Conservation (phyloP, 1,284 basidiomycete species). For the Cutaneotrichosporon curvatum region DNA sequence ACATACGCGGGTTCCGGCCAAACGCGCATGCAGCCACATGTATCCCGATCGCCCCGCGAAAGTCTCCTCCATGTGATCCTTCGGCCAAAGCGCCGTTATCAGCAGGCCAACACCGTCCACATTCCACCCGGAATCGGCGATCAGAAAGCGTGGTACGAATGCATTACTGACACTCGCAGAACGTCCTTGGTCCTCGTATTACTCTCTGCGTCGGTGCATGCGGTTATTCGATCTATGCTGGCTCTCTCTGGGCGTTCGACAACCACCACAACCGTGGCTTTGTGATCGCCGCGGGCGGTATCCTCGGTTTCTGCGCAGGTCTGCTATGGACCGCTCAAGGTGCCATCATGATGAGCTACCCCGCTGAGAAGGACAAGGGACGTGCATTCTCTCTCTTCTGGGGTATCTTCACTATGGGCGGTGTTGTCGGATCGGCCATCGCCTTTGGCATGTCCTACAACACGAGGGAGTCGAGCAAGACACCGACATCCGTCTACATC, state of each 20-base stretch:
- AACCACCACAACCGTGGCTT: conserved; percentile 22
- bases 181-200: conserved; percentile 46
- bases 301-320: conserved; percentile 41
- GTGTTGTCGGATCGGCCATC: conserved; percentile 48
- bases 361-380: conserved; percentile 36
- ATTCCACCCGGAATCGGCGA: too few relatives aligned
- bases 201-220: conserved; percentile 47
- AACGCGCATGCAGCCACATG: too few relatives aligned
- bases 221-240: conserved; percentile 40
- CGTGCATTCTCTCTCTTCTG: conserved; percentile 36
- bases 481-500: conserved; percentile 35
- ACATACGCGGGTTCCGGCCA: too few relatives aligned
- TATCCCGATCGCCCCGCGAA: too few relatives aligned
- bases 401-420: conserved; percentile 48
- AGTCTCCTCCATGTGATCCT: too few relatives aligned
- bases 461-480: conserved; percentile 3
- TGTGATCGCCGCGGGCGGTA: conserved; percentile 46
- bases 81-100: too few relatives aligned
- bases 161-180: conserved; percentile 19
- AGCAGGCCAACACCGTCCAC: too few relatives aligned
- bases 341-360: conserved; percentile 49
- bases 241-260: conserved; percentile 23
- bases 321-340: conserved; percentile 46
- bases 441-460: conserved; percentile 41
- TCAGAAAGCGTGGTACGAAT: too few relatives aligned